A percentile compares a stretch with the other conserved stretches of the same genome.
These are phyloP conservation scores for Fusarium heterosporum DNA, from an alignment of 2,329 filamentous ascomycete species.

Conservation along the genomic window DNA sequence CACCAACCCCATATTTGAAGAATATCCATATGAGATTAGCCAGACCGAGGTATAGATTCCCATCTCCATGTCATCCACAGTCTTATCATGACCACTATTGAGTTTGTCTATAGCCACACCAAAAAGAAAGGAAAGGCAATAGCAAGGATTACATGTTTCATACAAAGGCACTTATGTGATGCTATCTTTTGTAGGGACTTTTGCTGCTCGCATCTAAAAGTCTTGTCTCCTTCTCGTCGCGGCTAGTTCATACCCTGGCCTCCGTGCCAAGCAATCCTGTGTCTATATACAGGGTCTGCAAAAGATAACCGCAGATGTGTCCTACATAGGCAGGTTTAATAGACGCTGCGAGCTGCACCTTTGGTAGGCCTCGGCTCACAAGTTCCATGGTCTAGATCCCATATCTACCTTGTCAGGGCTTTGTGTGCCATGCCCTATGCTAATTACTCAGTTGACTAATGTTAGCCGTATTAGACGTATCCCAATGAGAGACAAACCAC, in stretches of 20 bases:
- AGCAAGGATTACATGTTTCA: neutral
- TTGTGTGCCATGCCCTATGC: conserved; percentile 20
- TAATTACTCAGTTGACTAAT: neutral
- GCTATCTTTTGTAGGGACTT: conserved; percentile 16
- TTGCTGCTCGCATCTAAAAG: conserved; percentile 11
- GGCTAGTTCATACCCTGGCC: conserved; percentile 25
- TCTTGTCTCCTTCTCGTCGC: conserved; percentile 30
- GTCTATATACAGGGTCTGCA: neutral
- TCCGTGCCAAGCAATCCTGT: conserved; percentile 15
- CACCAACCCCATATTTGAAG: neutral
- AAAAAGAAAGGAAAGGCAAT: neutral
- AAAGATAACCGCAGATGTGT: conserved; percentile 12
- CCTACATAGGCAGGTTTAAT: neutral
- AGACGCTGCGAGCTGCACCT: neutral
- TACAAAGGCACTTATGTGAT: conserved; percentile 8
- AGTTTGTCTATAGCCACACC: neutral
- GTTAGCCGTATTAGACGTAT: neutral
- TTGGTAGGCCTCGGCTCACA: neutral
- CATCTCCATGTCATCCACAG: neutral
- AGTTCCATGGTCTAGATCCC: neutral
- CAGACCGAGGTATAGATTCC: too few species aligned
- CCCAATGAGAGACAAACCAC: neutral
- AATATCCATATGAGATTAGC: neutral
- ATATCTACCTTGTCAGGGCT: conserved; percentile 14
- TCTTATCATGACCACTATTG: neutral